Evolutionary conservation across 2,329 filamentous ascomycete genomes (phyloP).

Genomic region (Ophiostoma triangulosporum): DNA sequence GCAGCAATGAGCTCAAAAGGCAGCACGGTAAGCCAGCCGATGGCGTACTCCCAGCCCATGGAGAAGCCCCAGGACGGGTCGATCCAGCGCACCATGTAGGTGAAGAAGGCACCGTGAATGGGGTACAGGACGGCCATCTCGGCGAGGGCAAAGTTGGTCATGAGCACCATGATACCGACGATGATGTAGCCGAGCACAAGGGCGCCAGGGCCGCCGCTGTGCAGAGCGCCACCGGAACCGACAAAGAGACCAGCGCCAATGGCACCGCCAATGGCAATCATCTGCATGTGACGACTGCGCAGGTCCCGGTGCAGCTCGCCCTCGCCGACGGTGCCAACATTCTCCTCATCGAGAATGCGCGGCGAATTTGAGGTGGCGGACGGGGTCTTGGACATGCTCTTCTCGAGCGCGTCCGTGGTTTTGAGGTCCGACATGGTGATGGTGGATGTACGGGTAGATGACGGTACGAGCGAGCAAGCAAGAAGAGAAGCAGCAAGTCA

Average conservation of each 20-base stretch:
- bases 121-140: slow-evolving; percentile 47
- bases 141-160: slow-evolving; percentile 44
- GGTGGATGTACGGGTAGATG: not conserved
- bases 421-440: not conserved
- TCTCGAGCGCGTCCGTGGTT: not conserved
- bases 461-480: too few species aligned
- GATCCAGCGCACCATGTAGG: slow-evolving; percentile 45
- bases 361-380: not conserved
- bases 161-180: slow-evolving; percentile 43
- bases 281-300: slow-evolving; percentile 29
- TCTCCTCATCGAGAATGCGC: slow-evolving; percentile 19
- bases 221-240: slow-evolving; percentile 46
- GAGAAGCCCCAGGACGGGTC: slow-evolving; percentile 45
- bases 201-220: slow-evolving; percentile 43
- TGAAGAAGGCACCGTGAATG: slow-evolving; percentile 48
- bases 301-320: slow-evolving; percentile 23
- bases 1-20: slow-evolving; percentile 43
- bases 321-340: slow-evolving; percentile 19
- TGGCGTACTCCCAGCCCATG: slow-evolving; percentile 39
- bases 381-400: not conserved
- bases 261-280: slow-evolving; percentile 34
- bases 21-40: slow-evolving; percentile 40
- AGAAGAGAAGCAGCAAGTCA: not conserved
- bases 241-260: slow-evolving; percentile 53
- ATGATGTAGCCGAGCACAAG: slow-evolving; percentile 38